These are phyloP conservation scores for Epichloe elymi DNA, from an alignment of 2,329 filamentous ascomycete species.

Conservation along the genomic window DNA sequence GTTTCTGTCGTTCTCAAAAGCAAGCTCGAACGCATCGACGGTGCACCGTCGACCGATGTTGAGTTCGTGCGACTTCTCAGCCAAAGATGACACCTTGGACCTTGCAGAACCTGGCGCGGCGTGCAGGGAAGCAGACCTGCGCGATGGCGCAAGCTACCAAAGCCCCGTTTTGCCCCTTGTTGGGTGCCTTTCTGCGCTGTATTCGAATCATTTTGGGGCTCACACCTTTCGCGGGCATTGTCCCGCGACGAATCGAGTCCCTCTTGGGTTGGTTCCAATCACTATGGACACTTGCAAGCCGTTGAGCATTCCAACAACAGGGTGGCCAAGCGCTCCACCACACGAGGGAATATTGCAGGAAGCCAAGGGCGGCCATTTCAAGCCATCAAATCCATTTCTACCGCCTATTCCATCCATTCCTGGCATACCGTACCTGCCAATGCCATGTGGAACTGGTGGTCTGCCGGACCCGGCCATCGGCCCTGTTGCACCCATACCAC, in stretches of 20 bases:
- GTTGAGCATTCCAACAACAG: not conserved
- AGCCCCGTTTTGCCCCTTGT: not conserved
- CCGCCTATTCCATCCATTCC: not conserved
- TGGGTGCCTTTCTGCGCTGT: not conserved
- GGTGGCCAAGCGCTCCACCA: not conserved
- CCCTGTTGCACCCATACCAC: conserved; percentile 5
- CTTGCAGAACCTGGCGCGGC: not conserved
- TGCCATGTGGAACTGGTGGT: not conserved
- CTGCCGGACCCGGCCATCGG: not conserved
- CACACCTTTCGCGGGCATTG: not conserved
- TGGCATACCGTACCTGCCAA: not conserved
- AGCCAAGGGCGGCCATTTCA: not conserved
- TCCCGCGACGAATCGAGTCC: not conserved
- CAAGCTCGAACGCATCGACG: not conserved
- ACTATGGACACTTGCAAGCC: not conserved
- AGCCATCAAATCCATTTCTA: not conserved
- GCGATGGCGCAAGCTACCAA: not conserved
- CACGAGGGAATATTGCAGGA: not conserved
- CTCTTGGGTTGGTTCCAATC: not conserved
- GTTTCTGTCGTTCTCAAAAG: conserved; percentile 6
- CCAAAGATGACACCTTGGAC: not conserved
- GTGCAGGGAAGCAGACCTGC: not conserved
- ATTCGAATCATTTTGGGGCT: not conserved
- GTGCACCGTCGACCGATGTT: not conserved
- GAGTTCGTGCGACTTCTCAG: not conserved